Percentiles rank a stretch among this genome's conserved stretches.
Evolutionary conservation across 805 yeast species (phyloP).

Genomic region (Tetrapisispora taiwanensis): DNA sequence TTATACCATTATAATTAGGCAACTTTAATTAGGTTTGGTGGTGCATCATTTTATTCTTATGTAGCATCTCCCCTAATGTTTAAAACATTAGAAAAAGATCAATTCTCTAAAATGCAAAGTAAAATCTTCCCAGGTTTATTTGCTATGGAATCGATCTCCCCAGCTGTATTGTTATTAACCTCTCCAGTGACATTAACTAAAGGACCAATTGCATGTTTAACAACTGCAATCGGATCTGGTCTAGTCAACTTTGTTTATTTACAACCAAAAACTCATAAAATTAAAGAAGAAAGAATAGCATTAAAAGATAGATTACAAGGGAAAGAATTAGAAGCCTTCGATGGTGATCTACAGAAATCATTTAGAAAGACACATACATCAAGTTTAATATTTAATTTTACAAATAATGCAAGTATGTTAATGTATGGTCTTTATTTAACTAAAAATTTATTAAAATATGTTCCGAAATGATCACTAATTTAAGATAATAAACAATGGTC

Average conservation of each 20-base stretch:
- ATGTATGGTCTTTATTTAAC: slow-evolving; percentile 59
- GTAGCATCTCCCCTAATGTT: slow-evolving; percentile 71
- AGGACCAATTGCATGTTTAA: slow-evolving; percentile 21
- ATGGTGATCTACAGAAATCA: slow-evolving; percentile 39
- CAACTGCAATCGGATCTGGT: slow-evolving; percentile 48
- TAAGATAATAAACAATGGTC: neutral
- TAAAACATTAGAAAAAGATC: slow-evolving; percentile 61
- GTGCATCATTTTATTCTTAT: slow-evolving; percentile 63
- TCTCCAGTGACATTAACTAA: slow-evolving; percentile 52
- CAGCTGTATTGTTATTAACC: slow-evolving; percentile 56
- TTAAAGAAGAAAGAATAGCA: slow-evolving; percentile 40
- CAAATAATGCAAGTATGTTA: slow-evolving; percentile 50
- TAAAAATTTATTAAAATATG: slow-evolving; percentile 27
- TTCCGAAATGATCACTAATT: slow-evolving; percentile 18
- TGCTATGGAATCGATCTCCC: slow-evolving; percentile 60
- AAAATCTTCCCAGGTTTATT: slow-evolving; percentile 77
- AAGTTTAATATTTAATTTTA: slow-evolving; percentile 56
- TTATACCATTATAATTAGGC: neutral
- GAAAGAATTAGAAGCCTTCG: slow-evolving; percentile 2
- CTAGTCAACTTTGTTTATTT: slow-evolving; percentile 53
- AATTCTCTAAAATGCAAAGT: slow-evolving; percentile 69
- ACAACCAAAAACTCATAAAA: slow-evolving; percentile 49
- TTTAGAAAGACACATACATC: slow-evolving; percentile 76
- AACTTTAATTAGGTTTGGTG: slow-evolving; percentile 41
- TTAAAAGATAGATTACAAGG: slow-evolving; percentile 11